Percentiles rank a stretch among this genome's conserved stretches.
These are phyloP conservation scores for Alternaria triticina DNA, from an alignment of 2,329 filamentous ascomycete genomes.

Conservation along the genomic window DNA sequence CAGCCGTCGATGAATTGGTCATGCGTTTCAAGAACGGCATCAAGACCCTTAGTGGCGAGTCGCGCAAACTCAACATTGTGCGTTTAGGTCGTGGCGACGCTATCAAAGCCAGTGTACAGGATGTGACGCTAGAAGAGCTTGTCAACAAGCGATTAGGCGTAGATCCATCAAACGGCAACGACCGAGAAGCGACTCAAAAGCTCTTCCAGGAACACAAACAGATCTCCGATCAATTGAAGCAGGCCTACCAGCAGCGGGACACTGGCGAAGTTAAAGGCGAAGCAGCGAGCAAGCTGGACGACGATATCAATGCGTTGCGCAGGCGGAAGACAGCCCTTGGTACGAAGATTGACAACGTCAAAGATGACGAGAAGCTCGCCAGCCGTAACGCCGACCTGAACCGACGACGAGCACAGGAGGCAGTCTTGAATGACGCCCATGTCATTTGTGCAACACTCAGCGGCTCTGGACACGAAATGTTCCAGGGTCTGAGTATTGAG, in stretches of 20 bases:
- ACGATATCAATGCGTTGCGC: conserved; percentile 79
- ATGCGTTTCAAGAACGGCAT: conserved; percentile 89
- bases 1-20: conserved; percentile 94
- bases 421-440: conserved; percentile 88
- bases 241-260: conserved; percentile 73
- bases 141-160: conserved; percentile 74
- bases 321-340: conserved; percentile 78
- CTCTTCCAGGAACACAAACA: conserved; percentile 73
- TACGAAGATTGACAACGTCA: conserved; percentile 82
- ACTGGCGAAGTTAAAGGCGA: conserved; percentile 65
- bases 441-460: conserved; percentile 95
- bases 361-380: conserved; percentile 82
- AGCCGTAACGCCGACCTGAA: conserved; percentile 86
- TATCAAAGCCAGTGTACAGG: conserved; percentile 85
- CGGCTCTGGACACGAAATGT: conserved; percentile 96
- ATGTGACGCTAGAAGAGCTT: conserved; percentile 92
- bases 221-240: conserved; percentile 69
- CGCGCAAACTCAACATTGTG: conserved; percentile 82
- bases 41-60: conserved; percentile 74
- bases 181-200: conserved; percentile 62
- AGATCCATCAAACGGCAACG: conserved; percentile 47
- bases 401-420: conserved; percentile 83
- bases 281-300: conserved; percentile 70
- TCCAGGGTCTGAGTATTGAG: conserved; percentile 90
- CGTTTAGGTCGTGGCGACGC: conserved; percentile 90